Base-by-base conservation (phyloP, 1,284 basidiomycete genomes). In the Clitocybe nebularis region DNA sequence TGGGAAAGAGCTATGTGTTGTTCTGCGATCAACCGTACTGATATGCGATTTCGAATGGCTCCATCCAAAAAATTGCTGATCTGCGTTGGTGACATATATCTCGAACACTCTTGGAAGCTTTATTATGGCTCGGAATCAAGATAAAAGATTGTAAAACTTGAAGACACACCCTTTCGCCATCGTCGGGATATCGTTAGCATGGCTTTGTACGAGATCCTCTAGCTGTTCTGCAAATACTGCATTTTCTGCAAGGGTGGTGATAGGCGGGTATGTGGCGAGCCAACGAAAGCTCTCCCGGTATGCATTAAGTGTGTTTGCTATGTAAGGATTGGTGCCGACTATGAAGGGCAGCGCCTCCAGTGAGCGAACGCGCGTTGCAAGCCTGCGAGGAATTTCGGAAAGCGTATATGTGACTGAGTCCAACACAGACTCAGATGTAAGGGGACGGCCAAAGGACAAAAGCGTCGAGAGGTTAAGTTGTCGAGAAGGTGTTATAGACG, bases 321-420 rank as follows among this genome's bases (percentile, higher is more conserved):
- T 79, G 63, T 88, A 91, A 3, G 92, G 92, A 59, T 95, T 94
- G 46, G 87, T 89, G 11, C 89, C 91, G 26, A 93, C 91, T 39
- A 95, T 93, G 63, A 85, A 90, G 1, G 87, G 87, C 11, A 90
- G 71, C 1, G 71, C 66, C 57, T 89, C 85, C 39, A 90, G 67
- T 17, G 79, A 79, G 26, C 75, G 74, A 24, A 86, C 81, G 14
- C 87, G 79, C 49, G 74, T 77, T 1, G 84, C 84, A 25, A 90
- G 72, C 38, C 86, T 70, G 21, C 81, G 72, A 13, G 87, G 88
- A 16, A 90, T 79, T 58, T 90, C 87, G 5, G 77, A 71, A 9
- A 86, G 70, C 0, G 79, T 79, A 62, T 84, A 85, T 2, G 72
- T 69, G 5, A 82, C 84, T 11, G 86, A 89, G 8, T 72, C 68